phyloP scores from a whole-genome alignment of 129 eudicot species.

The Ambrosia trifida region DNA sequence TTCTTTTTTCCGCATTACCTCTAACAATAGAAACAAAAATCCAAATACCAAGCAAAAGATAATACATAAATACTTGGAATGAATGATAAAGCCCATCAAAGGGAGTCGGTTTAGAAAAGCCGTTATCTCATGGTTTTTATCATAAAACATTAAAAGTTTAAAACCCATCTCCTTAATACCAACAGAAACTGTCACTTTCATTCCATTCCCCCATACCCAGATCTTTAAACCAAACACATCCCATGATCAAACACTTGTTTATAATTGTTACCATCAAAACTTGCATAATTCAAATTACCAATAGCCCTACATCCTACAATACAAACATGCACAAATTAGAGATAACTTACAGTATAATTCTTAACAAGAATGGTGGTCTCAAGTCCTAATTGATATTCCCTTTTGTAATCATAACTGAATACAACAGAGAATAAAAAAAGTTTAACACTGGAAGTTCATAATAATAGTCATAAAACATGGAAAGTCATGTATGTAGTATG shows the following conservation, averaged over 20 bases:
- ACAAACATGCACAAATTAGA: conserved; percentile 8
- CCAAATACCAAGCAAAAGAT: background rate
- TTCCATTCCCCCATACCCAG: background rate
- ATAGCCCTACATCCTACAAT: conserved; percentile 4
- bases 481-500: conserved; percentile 10
- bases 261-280: conserved; percentile 4
- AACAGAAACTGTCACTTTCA: background rate
- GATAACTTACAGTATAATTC: conserved; percentile 73
- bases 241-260: conserved; percentile 5
- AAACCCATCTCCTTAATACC: background rate
- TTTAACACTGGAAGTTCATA: conserved; percentile 14
- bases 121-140: background rate
- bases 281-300: conserved; percentile 1
- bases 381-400: conserved; percentile 96
- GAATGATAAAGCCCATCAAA: background rate
- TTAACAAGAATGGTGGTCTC: conserved; percentile 95
- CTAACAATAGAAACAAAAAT: background rate
- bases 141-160: background rate
- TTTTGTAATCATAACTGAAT: conserved; percentile 91
- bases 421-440: conserved; percentile 23
- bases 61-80: background rate
- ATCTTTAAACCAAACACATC: background rate
- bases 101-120: background rate
- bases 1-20: background rate
- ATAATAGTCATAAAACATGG: conserved; percentile 2